These are phyloP conservation scores for Amaranthus cruentus DNA, from an alignment of 148 eudicot genomes.

Conservation along the genomic window DNA sequence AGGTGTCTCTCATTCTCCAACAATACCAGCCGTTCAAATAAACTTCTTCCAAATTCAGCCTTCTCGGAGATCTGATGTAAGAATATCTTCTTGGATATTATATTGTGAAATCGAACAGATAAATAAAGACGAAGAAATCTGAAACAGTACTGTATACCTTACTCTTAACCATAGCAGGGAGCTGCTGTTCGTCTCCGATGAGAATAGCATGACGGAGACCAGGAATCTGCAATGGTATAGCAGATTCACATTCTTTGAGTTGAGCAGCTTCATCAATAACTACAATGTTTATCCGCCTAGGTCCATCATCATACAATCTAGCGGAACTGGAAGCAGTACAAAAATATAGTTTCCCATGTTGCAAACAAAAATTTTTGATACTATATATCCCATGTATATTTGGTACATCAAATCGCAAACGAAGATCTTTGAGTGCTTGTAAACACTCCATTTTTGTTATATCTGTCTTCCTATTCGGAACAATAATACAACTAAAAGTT, in stretches of 20 bases:
- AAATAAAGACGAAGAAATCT: background rate
- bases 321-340: slow-evolving; percentile 60
- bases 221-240: slow-evolving; percentile 52
- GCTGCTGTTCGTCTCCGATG: slow-evolving; percentile 62
- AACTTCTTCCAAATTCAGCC: slow-evolving; percentile 56
- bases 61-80: slow-evolving; percentile 33
- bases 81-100: background rate
- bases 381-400: background rate
- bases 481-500: slow-evolving; percentile 6
- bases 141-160: slow-evolving; percentile 6
- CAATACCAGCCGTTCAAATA: slow-evolving; percentile 41
- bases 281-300: slow-evolving; percentile 36
- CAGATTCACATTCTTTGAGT: slow-evolving; percentile 70
- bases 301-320: slow-evolving; percentile 30
- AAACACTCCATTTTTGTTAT: slow-evolving; percentile 18
- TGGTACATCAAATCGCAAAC: slow-evolving; percentile 15
- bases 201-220: slow-evolving; percentile 46
- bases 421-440: slow-evolving; percentile 29
- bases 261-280: slow-evolving; percentile 83
- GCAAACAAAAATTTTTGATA: slow-evolving; percentile 39
- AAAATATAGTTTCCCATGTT: slow-evolving; percentile 41
- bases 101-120: background rate
- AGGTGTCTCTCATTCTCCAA: slow-evolving; percentile 47
- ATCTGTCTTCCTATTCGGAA: slow-evolving; percentile 6
- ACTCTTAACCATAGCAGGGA: slow-evolving; percentile 70